These are phyloP conservation scores for Keithomyces neogunnii DNA, from an alignment of 2,329 filamentous ascomycete genomes.

Conservation along the genomic window DNA sequence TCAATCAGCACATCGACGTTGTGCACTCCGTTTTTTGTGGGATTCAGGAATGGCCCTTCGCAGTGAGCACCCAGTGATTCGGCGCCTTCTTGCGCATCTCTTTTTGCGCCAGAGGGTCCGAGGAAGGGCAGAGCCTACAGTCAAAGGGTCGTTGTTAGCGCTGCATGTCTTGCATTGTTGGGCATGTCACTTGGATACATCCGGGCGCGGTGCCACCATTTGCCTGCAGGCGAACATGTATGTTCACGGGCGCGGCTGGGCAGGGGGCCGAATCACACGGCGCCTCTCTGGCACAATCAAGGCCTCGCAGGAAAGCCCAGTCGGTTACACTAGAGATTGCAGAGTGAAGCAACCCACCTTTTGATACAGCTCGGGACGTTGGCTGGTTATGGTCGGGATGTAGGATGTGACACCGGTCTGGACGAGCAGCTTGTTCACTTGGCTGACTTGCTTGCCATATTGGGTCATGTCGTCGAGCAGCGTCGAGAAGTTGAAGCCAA, in stretches of 20 bases:
- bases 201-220: too few relatives aligned
- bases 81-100: conserved; percentile 59
- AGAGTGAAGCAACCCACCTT: conserved; percentile 37
- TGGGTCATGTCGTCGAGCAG: conserved; percentile 58
- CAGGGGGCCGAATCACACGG: background rate
- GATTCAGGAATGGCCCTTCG: conserved; percentile 81
- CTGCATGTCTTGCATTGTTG: background rate
- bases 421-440: conserved; percentile 64
- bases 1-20: conserved; percentile 62
- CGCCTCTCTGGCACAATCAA: background rate
- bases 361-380: conserved; percentile 73
- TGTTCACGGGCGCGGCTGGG: background rate
- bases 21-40: conserved; percentile 81
- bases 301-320: too few relatives aligned
- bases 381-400: conserved; percentile 76
- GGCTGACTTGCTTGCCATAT: conserved; percentile 64
- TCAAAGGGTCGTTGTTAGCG: background rate
- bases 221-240: too few relatives aligned
- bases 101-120: conserved; percentile 56
- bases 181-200: too few relatives aligned
- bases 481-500: conserved; percentile 85
- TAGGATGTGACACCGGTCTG: conserved; percentile 82
- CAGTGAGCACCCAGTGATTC: conserved; percentile 86
- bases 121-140: conserved; percentile 62
- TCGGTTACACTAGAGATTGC: background rate